Conservation (phyloP, 345 rosid genomes). For the Eucalyptus camaldulensis region DNA sequence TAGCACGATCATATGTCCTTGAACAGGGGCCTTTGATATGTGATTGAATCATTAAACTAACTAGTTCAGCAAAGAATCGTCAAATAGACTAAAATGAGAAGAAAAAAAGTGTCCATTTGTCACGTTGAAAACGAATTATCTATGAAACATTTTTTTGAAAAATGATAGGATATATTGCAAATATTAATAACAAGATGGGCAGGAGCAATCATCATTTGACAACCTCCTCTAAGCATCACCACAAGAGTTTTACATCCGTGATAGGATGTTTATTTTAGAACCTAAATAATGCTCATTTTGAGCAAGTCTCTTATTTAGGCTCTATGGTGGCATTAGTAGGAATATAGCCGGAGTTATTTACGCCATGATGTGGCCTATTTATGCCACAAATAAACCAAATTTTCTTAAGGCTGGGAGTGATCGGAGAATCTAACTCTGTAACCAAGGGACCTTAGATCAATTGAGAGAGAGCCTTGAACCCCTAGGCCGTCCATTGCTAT, state of each 20-base stretch:
- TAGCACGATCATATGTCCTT: not conserved
- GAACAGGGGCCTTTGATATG: not conserved
- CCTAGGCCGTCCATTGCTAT: too few species aligned
- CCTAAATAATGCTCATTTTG: not conserved
- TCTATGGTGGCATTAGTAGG: not conserved
- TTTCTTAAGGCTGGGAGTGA: accelerated
- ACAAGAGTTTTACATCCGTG: too few species aligned
- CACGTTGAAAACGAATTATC: not conserved
- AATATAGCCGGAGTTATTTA: accelerated
- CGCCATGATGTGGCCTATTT: accelerated
- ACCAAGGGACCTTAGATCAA: not conserved
- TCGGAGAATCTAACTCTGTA: not conserved
- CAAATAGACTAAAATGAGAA: not conserved
- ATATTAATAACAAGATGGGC: not conserved
- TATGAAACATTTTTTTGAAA: not conserved
- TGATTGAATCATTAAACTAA: not conserved
- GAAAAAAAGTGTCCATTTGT: not conserved
- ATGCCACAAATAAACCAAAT: not conserved
- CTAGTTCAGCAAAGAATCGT: not conserved
- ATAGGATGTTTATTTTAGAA: not conserved
- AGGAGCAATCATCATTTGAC: not conserved
- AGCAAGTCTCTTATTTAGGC: accelerated
- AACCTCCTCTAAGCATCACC: not conserved
- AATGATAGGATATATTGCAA: not conserved
- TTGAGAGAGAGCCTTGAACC: not conserved